Evolutionary conservation across 2,329 filamentous ascomycete genomes (phyloP).

Genomic region (Sphaerostilbella broomeana): DNA sequence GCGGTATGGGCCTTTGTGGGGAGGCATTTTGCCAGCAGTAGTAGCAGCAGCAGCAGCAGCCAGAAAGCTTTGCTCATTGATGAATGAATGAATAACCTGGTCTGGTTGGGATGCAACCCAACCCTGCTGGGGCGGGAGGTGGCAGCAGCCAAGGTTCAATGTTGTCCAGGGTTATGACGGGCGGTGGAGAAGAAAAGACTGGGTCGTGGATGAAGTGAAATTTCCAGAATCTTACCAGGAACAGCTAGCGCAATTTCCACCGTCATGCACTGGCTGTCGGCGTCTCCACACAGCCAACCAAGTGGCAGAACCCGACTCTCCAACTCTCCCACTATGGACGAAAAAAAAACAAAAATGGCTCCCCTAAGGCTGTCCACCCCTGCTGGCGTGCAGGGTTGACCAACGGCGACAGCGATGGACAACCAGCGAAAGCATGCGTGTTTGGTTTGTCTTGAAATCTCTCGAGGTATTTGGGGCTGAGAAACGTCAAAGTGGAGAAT

Average conservation of each 20-base stretch:
- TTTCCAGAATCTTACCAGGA: conserved; percentile 32
- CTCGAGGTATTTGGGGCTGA: not conserved
- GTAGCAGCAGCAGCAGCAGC: too few species aligned
- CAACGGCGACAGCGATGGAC: conserved; percentile 7
- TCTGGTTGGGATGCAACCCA: too few species aligned
- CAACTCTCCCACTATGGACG: too few species aligned
- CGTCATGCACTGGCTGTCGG: conserved; percentile 22
- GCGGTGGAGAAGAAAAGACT: conserved; percentile 12
- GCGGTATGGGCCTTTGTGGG: too few species aligned
- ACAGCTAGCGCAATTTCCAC: conserved; percentile 22
- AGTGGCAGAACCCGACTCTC: conserved; percentile 3
- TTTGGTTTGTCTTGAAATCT: too few species aligned
- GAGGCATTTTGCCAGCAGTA: too few species aligned
- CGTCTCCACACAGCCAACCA: conserved; percentile 24
- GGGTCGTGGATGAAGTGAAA: too few species aligned
- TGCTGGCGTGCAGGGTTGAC: conserved; percentile 1
- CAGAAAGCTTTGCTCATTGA: too few species aligned
- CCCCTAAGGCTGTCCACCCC: conserved; percentile 1
- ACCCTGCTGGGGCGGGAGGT: too few species aligned
- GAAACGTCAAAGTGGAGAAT: too few species aligned
- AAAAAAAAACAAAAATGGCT: conserved; percentile 5
- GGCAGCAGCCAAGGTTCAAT: too few species aligned
- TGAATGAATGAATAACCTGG: too few species aligned
- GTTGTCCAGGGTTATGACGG: not conserved
- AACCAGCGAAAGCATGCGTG: conserved; percentile 2